Percentiles rank a stretch among this genome's conserved stretches.
Evolutionary conservation across 164 flowering plant species (phyloP).

Genomic region (Litsea cubeba): DNA sequence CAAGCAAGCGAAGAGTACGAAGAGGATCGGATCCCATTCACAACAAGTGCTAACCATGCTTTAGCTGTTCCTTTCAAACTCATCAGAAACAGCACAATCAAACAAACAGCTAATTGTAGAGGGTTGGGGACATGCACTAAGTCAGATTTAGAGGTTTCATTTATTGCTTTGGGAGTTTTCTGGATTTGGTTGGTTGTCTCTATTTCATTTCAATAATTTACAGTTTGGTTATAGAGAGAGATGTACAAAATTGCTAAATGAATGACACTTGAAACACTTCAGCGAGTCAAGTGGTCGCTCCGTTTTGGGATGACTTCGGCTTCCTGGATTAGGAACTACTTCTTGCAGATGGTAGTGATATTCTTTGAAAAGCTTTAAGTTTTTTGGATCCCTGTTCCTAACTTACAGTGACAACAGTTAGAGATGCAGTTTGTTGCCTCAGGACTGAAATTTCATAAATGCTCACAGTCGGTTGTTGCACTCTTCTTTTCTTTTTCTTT

Average conservation of each 20-base stretch:
- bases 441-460: neutral
- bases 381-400: neutral
- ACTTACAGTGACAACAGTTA: neutral
- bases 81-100: too few relatives aligned
- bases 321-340: slow-evolving; percentile 11
- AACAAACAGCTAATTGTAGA: neutral
- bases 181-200: slow-evolving; percentile 22
- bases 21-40: slow-evolving; percentile 82
- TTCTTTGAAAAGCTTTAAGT: slow-evolving; percentile 7
- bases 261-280: slow-evolving; percentile 6
- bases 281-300: slow-evolving; percentile 5
- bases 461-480: neutral
- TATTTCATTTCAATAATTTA: slow-evolving; percentile 13
- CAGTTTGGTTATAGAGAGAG: slow-evolving; percentile 13
- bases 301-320: neutral
- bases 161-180: slow-evolving; percentile 15
- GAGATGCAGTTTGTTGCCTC: neutral
- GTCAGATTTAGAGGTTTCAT: neutral
- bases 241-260: slow-evolving; percentile 16
- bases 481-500: neutral
- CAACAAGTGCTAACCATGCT: slow-evolving; percentile 47
- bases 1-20: slow-evolving; percentile 57
- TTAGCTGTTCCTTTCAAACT: neutral
- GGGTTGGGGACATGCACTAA: neutral
- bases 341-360: slow-evolving; percentile 12